A percentile compares a stretch with the other conserved stretches of the same genome.
These are phyloP conservation scores for Thermothielavioides terrestris DNA, from an alignment of 495 filamentous ascomycete genomes.

Conservation along the genomic window DNA sequence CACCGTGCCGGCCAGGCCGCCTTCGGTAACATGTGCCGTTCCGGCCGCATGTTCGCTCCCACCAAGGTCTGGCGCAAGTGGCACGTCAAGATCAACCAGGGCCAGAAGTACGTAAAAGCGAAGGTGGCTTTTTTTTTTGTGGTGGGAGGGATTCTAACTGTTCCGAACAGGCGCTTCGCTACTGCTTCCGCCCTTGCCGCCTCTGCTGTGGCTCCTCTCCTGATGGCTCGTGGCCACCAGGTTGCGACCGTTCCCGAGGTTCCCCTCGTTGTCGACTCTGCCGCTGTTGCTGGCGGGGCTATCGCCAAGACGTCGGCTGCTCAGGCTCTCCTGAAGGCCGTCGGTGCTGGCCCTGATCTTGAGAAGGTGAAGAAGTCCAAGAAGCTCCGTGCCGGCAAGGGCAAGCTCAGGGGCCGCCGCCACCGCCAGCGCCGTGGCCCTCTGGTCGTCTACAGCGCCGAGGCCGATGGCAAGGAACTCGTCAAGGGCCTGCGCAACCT, in stretches of 20 bases:
- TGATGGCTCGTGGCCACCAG: conserved; percentile 95
- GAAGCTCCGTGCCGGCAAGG: conserved; percentile 96
- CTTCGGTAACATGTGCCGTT: conserved; percentile 99
- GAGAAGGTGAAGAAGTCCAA: conserved; percentile 87
- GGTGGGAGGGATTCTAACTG: conserved; percentile 2
- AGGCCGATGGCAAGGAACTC: conserved; percentile 85
- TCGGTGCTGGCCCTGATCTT: conserved; percentile 84
- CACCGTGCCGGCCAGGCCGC: conserved; percentile 99
- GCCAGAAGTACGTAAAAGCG: conserved; percentile 65
- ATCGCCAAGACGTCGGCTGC: conserved; percentile 85
- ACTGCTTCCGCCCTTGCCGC: conserved; percentile 94
- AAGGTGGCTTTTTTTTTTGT: neutral
- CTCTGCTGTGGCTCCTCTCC: conserved; percentile 85
- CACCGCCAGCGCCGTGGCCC: conserved; percentile 96
- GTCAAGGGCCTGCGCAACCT: conserved; percentile 95
- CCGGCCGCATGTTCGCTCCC: conserved; percentile 99
- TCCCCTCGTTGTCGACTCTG: conserved; percentile 87
- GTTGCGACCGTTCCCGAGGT: conserved; percentile 88
- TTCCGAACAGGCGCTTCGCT: conserved; percentile 70
- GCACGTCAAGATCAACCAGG: conserved; percentile 99
- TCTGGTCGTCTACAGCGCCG: conserved; percentile 90
- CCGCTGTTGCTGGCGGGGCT: conserved; percentile 66
- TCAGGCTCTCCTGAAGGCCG: conserved; percentile 71
- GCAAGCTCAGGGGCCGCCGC: conserved; percentile 89
- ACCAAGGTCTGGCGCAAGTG: conserved; percentile 99